phyloP scores from a whole-genome alignment of 176 grass and related monocot species.

The Phoenix dactylifera region DNA sequence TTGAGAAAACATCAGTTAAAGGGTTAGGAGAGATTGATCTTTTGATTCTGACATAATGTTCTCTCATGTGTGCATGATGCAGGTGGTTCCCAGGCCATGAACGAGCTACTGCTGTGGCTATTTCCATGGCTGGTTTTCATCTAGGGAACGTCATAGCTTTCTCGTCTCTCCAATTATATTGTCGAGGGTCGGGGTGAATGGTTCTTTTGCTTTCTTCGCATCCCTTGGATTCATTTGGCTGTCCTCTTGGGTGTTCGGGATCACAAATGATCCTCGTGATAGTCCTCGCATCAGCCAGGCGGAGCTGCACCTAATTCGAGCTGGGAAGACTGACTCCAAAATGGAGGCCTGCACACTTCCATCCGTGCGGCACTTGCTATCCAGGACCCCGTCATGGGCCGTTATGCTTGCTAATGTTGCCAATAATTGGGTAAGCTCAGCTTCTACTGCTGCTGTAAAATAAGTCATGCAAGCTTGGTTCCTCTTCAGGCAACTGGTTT shows the following conservation, averaged over 20 bases:
- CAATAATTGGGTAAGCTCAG: slow-evolving; percentile 84
- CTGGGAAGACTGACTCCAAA: slow-evolving; percentile 56
- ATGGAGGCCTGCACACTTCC: slow-evolving; percentile 42
- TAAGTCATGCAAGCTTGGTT: no score
- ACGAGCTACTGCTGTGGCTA: slow-evolving; percentile 73
- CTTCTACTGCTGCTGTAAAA: no score
- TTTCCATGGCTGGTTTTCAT: slow-evolving; percentile 97
- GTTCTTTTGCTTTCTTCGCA: slow-evolving; percentile 71
- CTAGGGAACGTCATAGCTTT: slow-evolving; percentile 96
- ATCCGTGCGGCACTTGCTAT: slow-evolving; percentile 51
- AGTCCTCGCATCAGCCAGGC: slow-evolving; percentile 65
- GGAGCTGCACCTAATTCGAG: slow-evolving; percentile 67
- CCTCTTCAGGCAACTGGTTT: no score
- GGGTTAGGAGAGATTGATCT: no score
- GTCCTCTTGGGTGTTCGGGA: slow-evolving; percentile 46
- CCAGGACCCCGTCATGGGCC: slow-evolving; percentile 58
- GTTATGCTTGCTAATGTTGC: slow-evolving; percentile 80
- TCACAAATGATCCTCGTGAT: slow-evolving; percentile 72
- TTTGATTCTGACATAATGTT: no score
- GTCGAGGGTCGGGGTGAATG: slow-evolving; percentile 54
- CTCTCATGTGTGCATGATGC: slow-evolving; percentile 14
- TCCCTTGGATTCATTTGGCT: slow-evolving; percentile 75
- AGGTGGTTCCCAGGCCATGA: slow-evolving; percentile 95
- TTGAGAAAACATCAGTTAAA: no score
- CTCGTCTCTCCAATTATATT: slow-evolving; percentile 67